Base-by-base conservation (phyloP, 2,329 filamentous ascomycete genomes). In the Microcyclosporella mali region DNA sequence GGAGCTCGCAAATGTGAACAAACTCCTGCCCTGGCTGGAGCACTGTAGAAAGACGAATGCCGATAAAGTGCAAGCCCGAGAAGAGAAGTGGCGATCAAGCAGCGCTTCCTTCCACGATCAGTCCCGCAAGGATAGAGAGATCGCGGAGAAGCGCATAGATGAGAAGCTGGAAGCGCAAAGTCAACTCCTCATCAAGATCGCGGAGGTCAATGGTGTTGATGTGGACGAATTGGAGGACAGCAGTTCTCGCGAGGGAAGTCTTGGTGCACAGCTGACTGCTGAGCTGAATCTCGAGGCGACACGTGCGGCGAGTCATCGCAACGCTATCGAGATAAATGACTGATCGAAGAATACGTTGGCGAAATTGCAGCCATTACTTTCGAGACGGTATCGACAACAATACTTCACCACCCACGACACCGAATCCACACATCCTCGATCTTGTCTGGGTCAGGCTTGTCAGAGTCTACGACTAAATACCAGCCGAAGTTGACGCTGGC, bases 391-490 rank as follows among this genome's bases (percentile, higher is more conserved):
- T 38, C 36, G 21, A 38, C 11, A 9, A 17, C 19, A 15, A 17
- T 4, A 31, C 19, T 14, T 55, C 63, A 86, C 84, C 83, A 87
- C 0, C 83, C 83, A 43, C 78, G 73, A 73, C 80, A 84, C 49
- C 83, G 70, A 12, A 75, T 68, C 84, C 85, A 90, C 16, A 89
- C 75, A 69, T 90, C 86, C n/a, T 51, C 44, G 29, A 85, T 70
- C 47, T 86, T 72, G 54, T 77, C 73, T 46, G 81, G 72, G 52
- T 78, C 73, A 16, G 70, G 68, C 0, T 71, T 73, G 40, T 69
- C 65, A 19, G 77, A 79, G 63, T 90, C 85, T 2, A 89, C 78
- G 27, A 90, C 68, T 15, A 88, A 67, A 65, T 88, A 92, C 73
- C 79, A 86, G 1, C 75, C 79, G 65, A 82, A 85, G 19, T 78